Percentiles rank a stretch among this genome's conserved stretches.
Conservation (phyloP, 1,284 basidiomycete genomes). For the Exobasidium rhododendri region DNA sequence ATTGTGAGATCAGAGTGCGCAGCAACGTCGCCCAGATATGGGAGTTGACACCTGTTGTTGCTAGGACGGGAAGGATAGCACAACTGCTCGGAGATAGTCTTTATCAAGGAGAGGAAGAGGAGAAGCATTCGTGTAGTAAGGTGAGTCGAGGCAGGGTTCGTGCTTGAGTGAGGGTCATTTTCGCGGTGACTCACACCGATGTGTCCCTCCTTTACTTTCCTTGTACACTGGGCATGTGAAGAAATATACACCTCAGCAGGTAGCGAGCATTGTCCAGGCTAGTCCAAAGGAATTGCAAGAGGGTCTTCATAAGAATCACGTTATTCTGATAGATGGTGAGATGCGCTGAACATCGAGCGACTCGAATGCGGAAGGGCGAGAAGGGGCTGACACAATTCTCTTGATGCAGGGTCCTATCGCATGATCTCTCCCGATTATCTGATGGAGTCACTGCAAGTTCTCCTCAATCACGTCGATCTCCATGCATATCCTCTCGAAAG, state of each 20-base stretch:
- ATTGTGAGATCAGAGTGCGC: constrained; percentile 16
- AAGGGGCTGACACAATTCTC: no score
- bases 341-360: neutral
- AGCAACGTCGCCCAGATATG: constrained; percentile 38
- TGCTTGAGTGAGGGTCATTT: no score
- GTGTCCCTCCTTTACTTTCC: no score
- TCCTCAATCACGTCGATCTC: constrained; percentile 41
- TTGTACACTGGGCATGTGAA: no score
- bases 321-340: constrained; percentile 42
- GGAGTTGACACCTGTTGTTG: constrained; percentile 40
- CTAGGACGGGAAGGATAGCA: constrained; percentile 35
- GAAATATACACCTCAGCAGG: constrained; percentile 42
- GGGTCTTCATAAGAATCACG: constrained; percentile 30
- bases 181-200: no score
- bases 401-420: constrained; percentile 36
- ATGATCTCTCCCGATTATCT: constrained; percentile 32
- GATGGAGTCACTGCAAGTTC: constrained; percentile 23
- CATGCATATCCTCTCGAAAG: constrained; percentile 32
- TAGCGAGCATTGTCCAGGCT: constrained; percentile 47
- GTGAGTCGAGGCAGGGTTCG: no score
- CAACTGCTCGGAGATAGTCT: constrained; percentile 32
- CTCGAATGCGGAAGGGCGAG: no score
- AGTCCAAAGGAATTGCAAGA: constrained; percentile 35
- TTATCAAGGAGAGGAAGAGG: constrained; percentile 38
- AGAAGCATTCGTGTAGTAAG: no score